Evolutionary conservation across 78 protist species (phyloP).

Genomic region (Emiliania huxleyi): DNA sequence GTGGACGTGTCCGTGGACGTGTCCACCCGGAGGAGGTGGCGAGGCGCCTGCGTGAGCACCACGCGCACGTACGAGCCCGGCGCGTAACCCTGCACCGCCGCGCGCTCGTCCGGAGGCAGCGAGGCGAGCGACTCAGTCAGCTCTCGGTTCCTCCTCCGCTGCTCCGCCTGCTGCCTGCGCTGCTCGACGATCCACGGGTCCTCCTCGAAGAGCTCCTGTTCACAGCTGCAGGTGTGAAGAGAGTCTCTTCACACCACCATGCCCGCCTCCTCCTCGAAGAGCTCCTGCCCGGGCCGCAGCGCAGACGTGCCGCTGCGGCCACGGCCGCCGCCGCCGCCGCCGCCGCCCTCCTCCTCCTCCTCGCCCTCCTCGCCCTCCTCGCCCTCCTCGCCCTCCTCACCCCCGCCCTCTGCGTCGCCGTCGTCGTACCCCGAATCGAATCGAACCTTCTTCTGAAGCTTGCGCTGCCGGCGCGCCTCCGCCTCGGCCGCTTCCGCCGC

Average conservation of each 20-base stretch:
- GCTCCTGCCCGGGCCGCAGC: not conserved
- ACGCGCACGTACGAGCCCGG: conserved; percentile 94
- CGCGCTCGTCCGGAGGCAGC: not conserved
- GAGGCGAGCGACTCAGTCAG: not conserved
- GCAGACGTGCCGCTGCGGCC: not conserved
- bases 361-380: not conserved
- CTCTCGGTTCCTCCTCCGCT: not conserved
- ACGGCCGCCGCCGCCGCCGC: conserved; percentile 32
- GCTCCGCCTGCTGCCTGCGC: not conserved
- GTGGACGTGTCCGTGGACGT: no score
- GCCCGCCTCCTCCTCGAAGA: no score
- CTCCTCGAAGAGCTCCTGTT: not conserved
- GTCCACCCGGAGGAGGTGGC: no score
- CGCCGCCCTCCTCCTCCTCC: not conserved
- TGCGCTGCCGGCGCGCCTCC: conserved; percentile 26
- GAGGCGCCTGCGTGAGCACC: conserved; percentile 42
- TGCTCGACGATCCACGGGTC: not conserved
- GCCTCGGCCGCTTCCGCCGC: not conserved
- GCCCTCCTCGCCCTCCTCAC: conserved; percentile 1
- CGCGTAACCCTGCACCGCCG: conserved; percentile 27
- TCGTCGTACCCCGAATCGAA: conserved; percentile 64
- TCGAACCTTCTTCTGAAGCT: conserved; percentile 39
- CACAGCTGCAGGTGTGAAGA: no score
- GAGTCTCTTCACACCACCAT: no score
- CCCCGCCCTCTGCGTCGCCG: not conserved